phyloP scores from a whole-genome alignment of 2,329 filamentous ascomycete species.

The Xylaria sp. region DNA sequence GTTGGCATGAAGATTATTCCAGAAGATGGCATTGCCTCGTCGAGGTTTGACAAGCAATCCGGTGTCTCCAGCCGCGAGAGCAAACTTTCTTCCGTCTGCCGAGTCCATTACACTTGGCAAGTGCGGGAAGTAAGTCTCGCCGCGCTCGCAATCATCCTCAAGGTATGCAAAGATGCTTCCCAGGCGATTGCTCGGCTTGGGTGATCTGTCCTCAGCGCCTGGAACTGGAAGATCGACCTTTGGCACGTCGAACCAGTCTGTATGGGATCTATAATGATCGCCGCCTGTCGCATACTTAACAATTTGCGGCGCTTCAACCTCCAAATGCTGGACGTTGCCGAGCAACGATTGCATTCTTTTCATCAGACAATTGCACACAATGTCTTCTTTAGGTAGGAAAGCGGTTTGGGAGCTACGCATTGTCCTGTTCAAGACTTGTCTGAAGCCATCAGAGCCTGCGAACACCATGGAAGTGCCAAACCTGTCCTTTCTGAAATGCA shows the following conservation, averaged over 20 bases:
- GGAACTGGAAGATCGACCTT: neutral
- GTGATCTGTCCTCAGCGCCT: neutral
- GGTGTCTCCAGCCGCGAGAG: constrained; percentile 7
- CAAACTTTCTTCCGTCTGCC: constrained; percentile 27
- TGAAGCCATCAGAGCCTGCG: neutral
- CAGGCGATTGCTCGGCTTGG: constrained; percentile 24
- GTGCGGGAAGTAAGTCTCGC: constrained; percentile 29
- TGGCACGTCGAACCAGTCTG: constrained; percentile 24
- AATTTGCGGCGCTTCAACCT: constrained; percentile 22
- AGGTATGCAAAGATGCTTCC: constrained; percentile 28
- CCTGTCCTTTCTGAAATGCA: constrained; percentile 1
- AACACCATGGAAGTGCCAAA: constrained; percentile 4
- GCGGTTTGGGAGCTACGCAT: constrained; percentile 18
- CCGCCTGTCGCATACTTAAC: constrained; percentile 27
- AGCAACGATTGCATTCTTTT: constrained; percentile 25
- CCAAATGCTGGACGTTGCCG: constrained; percentile 22
- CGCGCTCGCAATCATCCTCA: constrained; percentile 25
- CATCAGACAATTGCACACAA: constrained; percentile 20
- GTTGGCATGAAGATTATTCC: constrained; percentile 22
- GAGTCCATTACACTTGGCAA: constrained; percentile 16
- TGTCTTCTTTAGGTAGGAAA: constrained; percentile 18
- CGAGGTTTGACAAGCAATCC: constrained; percentile 27
- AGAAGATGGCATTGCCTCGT: constrained; percentile 27
- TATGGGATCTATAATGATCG: constrained; percentile 23
- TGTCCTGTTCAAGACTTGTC: neutral